Conservation (phyloP, 306 rosid genomes). For the Lagenaria siceraria region DNA sequence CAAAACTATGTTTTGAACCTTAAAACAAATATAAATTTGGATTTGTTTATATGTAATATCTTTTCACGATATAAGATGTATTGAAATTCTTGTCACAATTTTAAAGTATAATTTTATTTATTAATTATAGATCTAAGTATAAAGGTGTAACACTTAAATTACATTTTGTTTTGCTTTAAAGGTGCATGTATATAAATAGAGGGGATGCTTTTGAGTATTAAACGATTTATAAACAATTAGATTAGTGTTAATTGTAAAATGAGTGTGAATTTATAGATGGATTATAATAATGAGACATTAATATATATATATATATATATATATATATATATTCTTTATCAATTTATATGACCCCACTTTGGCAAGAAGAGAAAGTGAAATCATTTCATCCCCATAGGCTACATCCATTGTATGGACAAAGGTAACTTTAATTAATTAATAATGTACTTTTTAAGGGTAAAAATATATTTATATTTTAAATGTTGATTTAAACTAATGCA, state of each 20-base stretch:
- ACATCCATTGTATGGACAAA: neutral
- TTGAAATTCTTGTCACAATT: no score
- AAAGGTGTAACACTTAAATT: no score
- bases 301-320: neutral
- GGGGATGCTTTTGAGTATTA: neutral
- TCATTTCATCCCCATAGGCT: neutral
- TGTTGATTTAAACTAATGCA: neutral
- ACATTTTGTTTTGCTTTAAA: neutral
- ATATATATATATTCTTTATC: no score
- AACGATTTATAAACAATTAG: neutral
- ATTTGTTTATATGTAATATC: no score
- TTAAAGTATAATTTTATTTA: no score
- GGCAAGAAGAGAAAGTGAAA: neutral
- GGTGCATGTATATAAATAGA: neutral
- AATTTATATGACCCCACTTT: neutral
- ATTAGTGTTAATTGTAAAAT: neutral
- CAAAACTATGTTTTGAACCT: no score
- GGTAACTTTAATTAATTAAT: neutral
- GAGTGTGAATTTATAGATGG: neutral
- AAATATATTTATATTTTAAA: no score
- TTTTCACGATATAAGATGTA: no score
- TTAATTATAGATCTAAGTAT: neutral
- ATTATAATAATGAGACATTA: neutral
- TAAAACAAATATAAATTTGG: no score
- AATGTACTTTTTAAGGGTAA: neutral